Base-by-base conservation (phyloP, 306 rosid genomes). In the Pterocarpus macrocarpus region DNA sequence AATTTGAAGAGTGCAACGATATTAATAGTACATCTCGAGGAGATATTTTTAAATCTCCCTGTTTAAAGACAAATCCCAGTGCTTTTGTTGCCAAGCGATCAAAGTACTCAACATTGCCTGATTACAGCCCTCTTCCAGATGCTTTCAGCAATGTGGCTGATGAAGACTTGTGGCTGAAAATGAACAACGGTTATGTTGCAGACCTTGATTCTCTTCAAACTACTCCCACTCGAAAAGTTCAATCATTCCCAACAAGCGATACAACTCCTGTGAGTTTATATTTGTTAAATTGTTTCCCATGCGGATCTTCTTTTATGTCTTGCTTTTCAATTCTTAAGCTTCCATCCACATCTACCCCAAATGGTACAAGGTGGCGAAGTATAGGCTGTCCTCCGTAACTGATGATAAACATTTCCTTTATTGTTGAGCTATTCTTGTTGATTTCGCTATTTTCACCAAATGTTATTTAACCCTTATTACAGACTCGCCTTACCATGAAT, bases 81-180 rank as follows among this genome's bases (percentile, higher is more conserved):
- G 87, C 89, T 74, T 95, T 91, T 81, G 99, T 95, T 83, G 92
- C 80, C 80, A 89, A 78, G 84, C 90, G 98, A 73, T 86, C 94
- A 71, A 85, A 85, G 74, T 77, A 90, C 78, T 88, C 91, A 66
- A 77, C 74, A 9, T 71, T 90, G 79, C 89, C 94, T 64, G 90
- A 89, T 82, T 88, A 13, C 70, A 91, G 95, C 85, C 97, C 99
- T 77, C 90, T 87, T 82, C 93, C 96, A 41, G 91, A 91, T 85
- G 83, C 91, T 66, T 82, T 93, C 84, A 89, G 91, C 82, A 87
- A 90, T 41, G 93, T 93, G 68, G 98, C 88, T 41, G 99, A 95
- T 83, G 99, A 95, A 83, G 97, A 95, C 69, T 81, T 87, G 52
- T 95, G 99, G 99, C 49, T 93, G 85, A 93, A 95, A 87, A 83